These are phyloP conservation scores for Pulveroboletus sp. DNA, from an alignment of 768 basidiomycete genomes.

Conservation along the genomic window DNA sequence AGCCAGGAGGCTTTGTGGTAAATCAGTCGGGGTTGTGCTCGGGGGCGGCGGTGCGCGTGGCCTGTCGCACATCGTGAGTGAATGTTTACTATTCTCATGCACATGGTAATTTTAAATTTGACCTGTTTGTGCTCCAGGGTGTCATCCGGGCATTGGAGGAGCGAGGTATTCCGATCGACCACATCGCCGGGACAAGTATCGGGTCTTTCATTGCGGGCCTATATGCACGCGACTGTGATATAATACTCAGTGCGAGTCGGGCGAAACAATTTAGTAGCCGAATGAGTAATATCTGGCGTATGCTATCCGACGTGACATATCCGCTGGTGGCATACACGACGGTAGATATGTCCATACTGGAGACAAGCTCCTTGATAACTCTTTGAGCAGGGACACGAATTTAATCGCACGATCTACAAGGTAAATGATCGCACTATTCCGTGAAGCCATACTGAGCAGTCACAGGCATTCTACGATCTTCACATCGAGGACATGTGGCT, in stretches of 20 bases:
- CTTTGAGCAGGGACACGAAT: constrained; percentile 75
- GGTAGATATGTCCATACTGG: constrained; percentile 31
- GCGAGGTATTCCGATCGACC: constrained; percentile 88
- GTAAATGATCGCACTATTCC: constrained; percentile 29
- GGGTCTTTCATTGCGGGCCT: constrained; percentile 90
- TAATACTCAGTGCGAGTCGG: constrained; percentile 78
- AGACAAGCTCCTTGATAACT: not conserved
- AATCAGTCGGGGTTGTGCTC: constrained; percentile 88
- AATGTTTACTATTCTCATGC: constrained; percentile 18
- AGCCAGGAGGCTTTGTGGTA: constrained; percentile 87
- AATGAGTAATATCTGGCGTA: constrained; percentile 93
- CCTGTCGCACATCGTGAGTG: constrained; percentile 59
- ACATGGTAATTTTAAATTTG: not conserved
- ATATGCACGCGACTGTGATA: constrained; percentile 91
- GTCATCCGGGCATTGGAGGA: constrained; percentile 89
- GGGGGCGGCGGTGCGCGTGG: constrained; percentile 98
- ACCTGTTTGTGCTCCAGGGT: constrained; percentile 50
- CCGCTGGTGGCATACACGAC: constrained; percentile 75
- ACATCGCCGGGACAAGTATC: constrained; percentile 91
- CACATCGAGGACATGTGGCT: constrained; percentile 99
- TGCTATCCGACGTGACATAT: constrained; percentile 86
- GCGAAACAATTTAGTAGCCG: constrained; percentile 88
- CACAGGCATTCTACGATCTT: constrained; percentile 83
- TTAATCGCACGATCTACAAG: constrained; percentile 94
- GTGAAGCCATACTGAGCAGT: constrained; percentile 5